These are phyloP conservation scores for Ogataea pilisensis DNA, from an alignment of 805 yeast genomes.

Conservation along the genomic window DNA sequence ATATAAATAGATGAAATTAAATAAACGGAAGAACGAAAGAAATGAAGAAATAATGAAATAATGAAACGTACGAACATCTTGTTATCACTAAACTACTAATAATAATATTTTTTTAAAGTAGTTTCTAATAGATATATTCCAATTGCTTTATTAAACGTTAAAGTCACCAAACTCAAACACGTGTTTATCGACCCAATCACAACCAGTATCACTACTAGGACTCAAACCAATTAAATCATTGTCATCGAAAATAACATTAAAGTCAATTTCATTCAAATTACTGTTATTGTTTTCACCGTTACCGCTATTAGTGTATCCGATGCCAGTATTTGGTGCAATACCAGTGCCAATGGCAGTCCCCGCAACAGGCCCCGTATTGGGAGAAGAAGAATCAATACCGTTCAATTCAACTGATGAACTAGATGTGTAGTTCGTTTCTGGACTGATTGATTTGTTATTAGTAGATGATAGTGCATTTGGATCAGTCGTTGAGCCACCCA, in stretches of 20 bases:
- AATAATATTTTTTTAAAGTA: no score
- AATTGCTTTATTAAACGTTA: no score
- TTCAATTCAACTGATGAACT: not conserved
- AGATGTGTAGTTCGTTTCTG: not conserved
- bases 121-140: no score
- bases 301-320: not conserved
- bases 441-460: not conserved
- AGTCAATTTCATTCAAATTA: conserved; percentile 22
- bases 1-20: no score
- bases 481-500: not conserved
- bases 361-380: not conserved
- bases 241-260: conserved; percentile 22
- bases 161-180: conserved; percentile 36
- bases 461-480: not conserved
- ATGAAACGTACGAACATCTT: no score
- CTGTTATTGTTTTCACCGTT: not conserved
- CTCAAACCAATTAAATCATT: conserved; percentile 19
- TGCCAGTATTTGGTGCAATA: not conserved
- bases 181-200: conserved; percentile 54
- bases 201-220: conserved; percentile 44
- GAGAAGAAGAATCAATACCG: not conserved
- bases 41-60: no score
- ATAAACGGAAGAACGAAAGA: no score
- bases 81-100: no score
- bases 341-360: not conserved